Base-by-base conservation (phyloP, 2,329 filamentous ascomycete species). In the Cytospora piceicola region DNA sequence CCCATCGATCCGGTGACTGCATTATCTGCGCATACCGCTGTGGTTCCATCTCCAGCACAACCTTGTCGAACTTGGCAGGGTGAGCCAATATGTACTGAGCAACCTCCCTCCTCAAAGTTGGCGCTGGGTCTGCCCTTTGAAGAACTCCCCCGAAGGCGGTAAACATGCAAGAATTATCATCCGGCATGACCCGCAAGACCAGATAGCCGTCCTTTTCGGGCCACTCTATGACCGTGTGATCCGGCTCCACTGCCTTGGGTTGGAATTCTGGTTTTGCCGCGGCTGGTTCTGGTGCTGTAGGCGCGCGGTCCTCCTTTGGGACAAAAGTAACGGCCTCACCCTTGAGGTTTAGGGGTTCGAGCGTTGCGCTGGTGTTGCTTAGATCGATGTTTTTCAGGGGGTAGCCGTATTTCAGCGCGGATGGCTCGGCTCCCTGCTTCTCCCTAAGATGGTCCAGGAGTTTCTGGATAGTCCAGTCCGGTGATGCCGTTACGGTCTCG, bases 91-190 rank as follows among this genome's bases (percentile, higher is more conserved):
- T 97, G 58, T 88, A 87, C 60, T 90, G 86, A 2, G 92, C 93
- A 24, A 97, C 89, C 68, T 96, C 83, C 17, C 85, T 88, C 63
- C 94, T 88, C 22, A 97, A 82, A 72, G 91, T 72, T 11, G 77
- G 73, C 8, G 79, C 78, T n/a, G 78, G 75, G 58, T 81, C 77
- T 22, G 79, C 76, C 30, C 80, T 85, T 58, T 92, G 86, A n/a
- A 96, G 83, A 3, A 91, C 91, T 62, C 89, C 90, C 20, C 92
- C 91, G 56, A 98, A 88, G 0, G 94, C 94, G 32, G 93, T 91
- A 77, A 97, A 98, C 73, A 98, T 88, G 78, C 94, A 98, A 66
- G 89, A 93, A 77, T 97, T 97, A 77, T 98, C 94, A 74, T 97
- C 94, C 5, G 94, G 93, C 94, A 98, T 97, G 59, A 98, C 92